Base-by-base conservation (phyloP, 768 basidiomycete genomes). In the Amanita muscaria region DNA sequence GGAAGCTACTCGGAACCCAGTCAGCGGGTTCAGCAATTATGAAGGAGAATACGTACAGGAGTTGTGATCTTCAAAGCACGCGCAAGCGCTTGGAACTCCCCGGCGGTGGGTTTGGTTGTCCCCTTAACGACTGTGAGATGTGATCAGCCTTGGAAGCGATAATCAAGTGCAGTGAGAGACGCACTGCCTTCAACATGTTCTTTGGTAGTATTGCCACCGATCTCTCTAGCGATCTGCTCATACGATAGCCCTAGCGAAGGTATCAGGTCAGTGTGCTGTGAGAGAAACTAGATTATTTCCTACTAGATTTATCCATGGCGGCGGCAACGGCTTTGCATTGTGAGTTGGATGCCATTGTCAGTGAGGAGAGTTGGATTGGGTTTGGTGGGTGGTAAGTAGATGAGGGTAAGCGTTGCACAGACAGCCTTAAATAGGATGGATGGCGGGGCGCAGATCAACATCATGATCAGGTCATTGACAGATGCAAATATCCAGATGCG, bases 241-340 rank as follows among this genome's bases (percentile, higher is more conserved):
- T 79, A 77, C 22, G 70, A 66, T 21, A 70, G 36, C 3, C 74
- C 80, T 82, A 34, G 10, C 6, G n/a, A 31, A 21, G 45, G 27
- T 38, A 15, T 18, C 16, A 21, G 6, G 32, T 47, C 22, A 8
- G 42, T 18, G 31, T 4, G 35, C 14, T 33, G 32, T 15, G 9
- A 12, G 25, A 22, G 30, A 15, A 29, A 14, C 18, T 10, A 9
- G 38, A 14, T n/a, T n/a, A n/a, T n/a, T 5, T 49, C 60, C n/a
- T 46, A 82, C 83, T 75, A 50, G 68, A 64, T 53, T 56, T 63
- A 1, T 53, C 41, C 64, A 75, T 67, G 10, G 80, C 81, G 22
- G 62, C 63, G 51, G 64, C 65, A 53, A 86, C 65, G 37, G 80
- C 80, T 52, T 68, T 52, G 61, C 83, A 85, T 56, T 69, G 72